Evolutionary conservation across 1,284 basidiomycete species (phyloP), one percentile per base, ranked within the genome.

Genomic region (Ganoderma boninense): DNA sequence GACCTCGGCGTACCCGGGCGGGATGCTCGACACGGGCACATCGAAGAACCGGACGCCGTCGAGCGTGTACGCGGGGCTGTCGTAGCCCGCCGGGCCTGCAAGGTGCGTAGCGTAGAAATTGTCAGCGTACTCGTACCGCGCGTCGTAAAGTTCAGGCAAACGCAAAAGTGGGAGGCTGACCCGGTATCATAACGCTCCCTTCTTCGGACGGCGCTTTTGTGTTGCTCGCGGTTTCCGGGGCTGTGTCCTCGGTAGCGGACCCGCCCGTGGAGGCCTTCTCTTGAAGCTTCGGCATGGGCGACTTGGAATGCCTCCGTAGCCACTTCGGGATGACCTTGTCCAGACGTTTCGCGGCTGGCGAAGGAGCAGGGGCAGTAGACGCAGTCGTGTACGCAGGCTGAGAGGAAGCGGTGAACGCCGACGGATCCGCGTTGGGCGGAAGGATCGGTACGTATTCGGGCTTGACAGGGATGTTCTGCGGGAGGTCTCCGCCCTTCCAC

Each of bases 11-110:
- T 79, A 82, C 4, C 82, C 83, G 26, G 74, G 71, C 3, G 85
- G 82, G 4, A 86, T 76, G 26, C 77, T 61, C 14, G 71, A 46
- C 4, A 73, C 76, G 43, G 82, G 75, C 49, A 87, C 75, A 20
- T 62, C 71, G 54, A 79, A 81, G 70, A 85, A 87, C 5, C 71
- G 72, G 4, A 79, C 77, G 0, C 79, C 81, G 64, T 85, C 83
- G 38, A 85, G 65, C 0, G 42, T 57, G 64, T 69, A 62, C 49
- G 29, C n/a, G 16, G 57, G 57, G 38, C 11, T 60, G 4, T 13
- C 35, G 32, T 38, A 20, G 56, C 56, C 16, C 6, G 2, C 18
- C 1, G 16, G 35, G 10, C 35, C 56, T 38, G 32, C 18, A 3
- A 35, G 35, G 26, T 5, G 10, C 35, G 35, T 38, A 10, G 29